Evolutionary conservation across 345 rosid genomes (phyloP), one percentile per base, ranked within the genome.

Genomic region (Euphorbia lathyris): DNA sequence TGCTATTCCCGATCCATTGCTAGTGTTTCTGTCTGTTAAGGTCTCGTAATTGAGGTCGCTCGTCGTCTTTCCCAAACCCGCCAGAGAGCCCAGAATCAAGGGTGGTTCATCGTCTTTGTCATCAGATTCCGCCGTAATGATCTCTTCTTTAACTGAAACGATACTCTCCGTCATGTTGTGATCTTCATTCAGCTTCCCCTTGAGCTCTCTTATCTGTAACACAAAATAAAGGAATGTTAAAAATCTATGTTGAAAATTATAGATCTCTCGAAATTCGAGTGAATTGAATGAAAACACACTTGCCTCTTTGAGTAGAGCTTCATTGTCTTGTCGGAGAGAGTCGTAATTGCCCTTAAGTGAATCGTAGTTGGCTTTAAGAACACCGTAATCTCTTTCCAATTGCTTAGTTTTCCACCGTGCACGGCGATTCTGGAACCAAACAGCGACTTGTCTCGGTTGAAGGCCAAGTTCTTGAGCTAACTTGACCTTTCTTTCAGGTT

Each of bases 371-470:
- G 77, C 55, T 66, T 91, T 89, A 4, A 91, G 89, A 56, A 76
- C 38, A 7, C 84, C 85, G 38, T 89, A 91, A 61, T 91, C 96
- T 72, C 85, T 81, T 68, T 91, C 91, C 22, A 91, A 72, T 66
- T 91, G 95, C 77, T 89, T 91, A 65, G 93, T 91, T 69, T 91
- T 91, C 93, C 96, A 91, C 30, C 96, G 77, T 4, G 97, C 97
- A 36, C 97, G 91, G 32, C 96, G 91, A 85, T 91, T 91, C 59
- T 91, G 96, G 65, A 89, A 91, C 97, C 97, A 91, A 51, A 91
- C 93, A 8, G 96, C 97, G 1, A 91, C 96, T 76, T 91, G 97
- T 67, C 97, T 84, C 0, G 97, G 97, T 56, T 91, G 96, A 71
- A 91, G 66, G 0, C 93, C 96, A 23, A 91, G 90, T 66, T 91